A percentile compares a stretch with the other conserved stretches of the same genome.
Conservation (phyloP, 1,139 yeast genomes). For the Schizosaccharomyces versatilis region DNA sequence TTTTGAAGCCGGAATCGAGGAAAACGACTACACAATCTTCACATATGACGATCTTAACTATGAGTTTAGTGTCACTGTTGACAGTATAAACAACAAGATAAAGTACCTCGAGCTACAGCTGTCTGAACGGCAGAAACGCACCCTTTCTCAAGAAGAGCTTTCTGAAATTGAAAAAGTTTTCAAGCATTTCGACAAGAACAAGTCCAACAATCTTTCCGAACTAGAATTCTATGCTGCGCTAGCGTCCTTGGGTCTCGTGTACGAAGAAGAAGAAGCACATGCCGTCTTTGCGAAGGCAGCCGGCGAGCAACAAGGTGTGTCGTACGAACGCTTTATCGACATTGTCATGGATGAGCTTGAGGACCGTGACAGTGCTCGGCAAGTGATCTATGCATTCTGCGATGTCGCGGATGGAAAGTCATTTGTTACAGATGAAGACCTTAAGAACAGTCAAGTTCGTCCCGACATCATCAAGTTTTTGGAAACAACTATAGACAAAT, state of each 20-base stretch:
- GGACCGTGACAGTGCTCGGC: constrained; percentile 23
- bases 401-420: constrained; percentile 23
- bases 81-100: constrained; percentile 21
- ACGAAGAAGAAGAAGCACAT: constrained; percentile 19
- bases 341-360: constrained; percentile 24
- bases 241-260: constrained; percentile 22
- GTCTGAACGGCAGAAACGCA: constrained; percentile 22
- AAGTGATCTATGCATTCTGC: constrained; percentile 22
- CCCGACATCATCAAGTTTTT: constrained; percentile 7
- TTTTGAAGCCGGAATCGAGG: constrained; percentile 22
- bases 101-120: constrained; percentile 24
- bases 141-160: constrained; percentile 23
- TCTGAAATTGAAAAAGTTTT: constrained; percentile 26
- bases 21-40: constrained; percentile 23
- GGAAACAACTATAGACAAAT: constrained; percentile 2
- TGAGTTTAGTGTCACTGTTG: constrained; percentile 22
- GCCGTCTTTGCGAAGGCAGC: constrained; percentile 4
- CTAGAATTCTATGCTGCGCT: constrained; percentile 23
- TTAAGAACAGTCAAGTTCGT: constrained; percentile 20
- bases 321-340: constrained; percentile 22
- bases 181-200: constrained; percentile 22
- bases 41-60: constrained; percentile 23
- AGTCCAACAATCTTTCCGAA: constrained; percentile 19
- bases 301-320: constrained; percentile 14
- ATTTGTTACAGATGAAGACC: constrained; percentile 23